Conservation (phyloP, 345 rosid genomes). For the Hibiscus mutabilis region DNA sequence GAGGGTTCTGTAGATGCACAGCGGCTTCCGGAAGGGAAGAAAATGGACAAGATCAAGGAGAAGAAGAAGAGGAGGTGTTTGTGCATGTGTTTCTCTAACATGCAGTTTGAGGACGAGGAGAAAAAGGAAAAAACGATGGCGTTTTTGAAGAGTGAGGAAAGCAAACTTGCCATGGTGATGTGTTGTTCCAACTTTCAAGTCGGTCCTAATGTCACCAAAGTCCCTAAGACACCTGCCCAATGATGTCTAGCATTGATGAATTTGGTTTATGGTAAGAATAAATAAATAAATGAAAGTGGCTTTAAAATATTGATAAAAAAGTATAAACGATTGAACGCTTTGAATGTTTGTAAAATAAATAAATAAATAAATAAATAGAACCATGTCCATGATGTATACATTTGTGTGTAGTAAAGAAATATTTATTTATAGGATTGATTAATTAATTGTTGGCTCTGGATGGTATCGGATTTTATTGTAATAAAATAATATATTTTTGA, state of each 20-base stretch:
- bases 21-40: no score
- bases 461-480: no score
- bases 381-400: neutral
- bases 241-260: neutral
- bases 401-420: neutral
- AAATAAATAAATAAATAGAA: neutral
- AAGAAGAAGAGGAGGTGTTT: neutral
- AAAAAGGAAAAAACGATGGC: neutral
- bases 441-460: no score
- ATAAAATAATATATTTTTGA: no score
- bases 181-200: conserved; percentile 4
- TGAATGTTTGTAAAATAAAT: neutral
- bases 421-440: no score
- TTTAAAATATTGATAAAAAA: no score
- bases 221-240: neutral
- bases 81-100: neutral
- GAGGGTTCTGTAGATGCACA: neutral
- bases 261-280: neutral
- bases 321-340: no score
- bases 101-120: neutral
- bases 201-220: neutral
- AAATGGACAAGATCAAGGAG: no score
- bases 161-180: neutral
- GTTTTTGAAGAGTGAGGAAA: neutral
- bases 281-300: neutral